These are phyloP conservation scores for Dipteronia dyeriana DNA, from an alignment of 345 rosid species.

Conservation along the genomic window DNA sequence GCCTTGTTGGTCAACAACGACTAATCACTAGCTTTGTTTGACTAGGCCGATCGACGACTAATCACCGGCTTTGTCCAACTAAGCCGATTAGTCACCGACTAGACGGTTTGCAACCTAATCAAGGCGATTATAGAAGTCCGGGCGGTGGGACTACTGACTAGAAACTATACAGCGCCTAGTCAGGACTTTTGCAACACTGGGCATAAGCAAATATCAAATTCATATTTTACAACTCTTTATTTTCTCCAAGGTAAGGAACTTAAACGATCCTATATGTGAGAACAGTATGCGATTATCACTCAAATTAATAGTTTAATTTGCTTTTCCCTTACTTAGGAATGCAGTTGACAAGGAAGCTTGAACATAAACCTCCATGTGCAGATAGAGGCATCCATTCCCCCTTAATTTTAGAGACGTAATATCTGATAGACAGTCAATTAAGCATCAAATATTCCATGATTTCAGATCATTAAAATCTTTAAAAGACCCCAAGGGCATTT, in stretches of 20 bases:
- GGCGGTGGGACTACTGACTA: too few relatives aligned
- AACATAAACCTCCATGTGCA: background rate
- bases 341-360: background rate
- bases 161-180: too few relatives aligned
- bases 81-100: too few relatives aligned
- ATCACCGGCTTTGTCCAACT: too few relatives aligned
- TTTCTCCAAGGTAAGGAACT: background rate
- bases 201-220: background rate
- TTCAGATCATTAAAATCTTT: background rate
- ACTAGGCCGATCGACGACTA: too few relatives aligned
- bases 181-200: too few relatives aligned
- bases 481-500: background rate
- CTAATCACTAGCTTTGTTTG: too few relatives aligned
- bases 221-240: background rate
- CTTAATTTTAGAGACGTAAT: background rate
- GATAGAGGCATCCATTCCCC: background rate
- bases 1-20: too few relatives aligned
- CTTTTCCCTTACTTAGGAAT: background rate
- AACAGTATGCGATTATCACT: background rate
- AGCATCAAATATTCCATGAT: background rate
- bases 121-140: too few relatives aligned
- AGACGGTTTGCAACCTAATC: too few relatives aligned
- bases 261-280: background rate
- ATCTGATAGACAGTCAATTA: background rate
- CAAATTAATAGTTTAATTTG: too few relatives aligned